phyloP scores from a whole-genome alignment of 176 grass and related monocot genomes.

The maize (Zea mays) region Zm-B73-REFERENCE-NAM-5.0 NC_050105.1:12018501-12019000 shows the following conservation, averaged over 20 bases:
- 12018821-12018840: background rate
- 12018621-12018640: too few relatives aligned
- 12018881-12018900: background rate
- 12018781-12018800: slow-evolving; percentile 44
- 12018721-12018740: background rate
- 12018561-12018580: too few relatives aligned
- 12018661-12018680: too few relatives aligned
- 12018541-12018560: too few relatives aligned
- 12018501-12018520: too few relatives aligned
- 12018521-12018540: too few relatives aligned
- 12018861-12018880: background rate
- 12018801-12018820: background rate
- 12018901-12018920: background rate
- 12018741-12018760: background rate
- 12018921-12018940: background rate
- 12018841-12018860: slow-evolving; percentile 7
- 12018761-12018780: background rate
- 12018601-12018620: too few relatives aligned
- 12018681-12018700: background rate
- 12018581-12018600: too few relatives aligned
- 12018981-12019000: background rate
- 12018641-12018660: too few relatives aligned
- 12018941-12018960: background rate
- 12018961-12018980: too few relatives aligned
- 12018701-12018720: background rate